Evolutionary conservation across 2,329 filamentous ascomycete species (phyloP).

Genomic region (Onygena corvina): DNA sequence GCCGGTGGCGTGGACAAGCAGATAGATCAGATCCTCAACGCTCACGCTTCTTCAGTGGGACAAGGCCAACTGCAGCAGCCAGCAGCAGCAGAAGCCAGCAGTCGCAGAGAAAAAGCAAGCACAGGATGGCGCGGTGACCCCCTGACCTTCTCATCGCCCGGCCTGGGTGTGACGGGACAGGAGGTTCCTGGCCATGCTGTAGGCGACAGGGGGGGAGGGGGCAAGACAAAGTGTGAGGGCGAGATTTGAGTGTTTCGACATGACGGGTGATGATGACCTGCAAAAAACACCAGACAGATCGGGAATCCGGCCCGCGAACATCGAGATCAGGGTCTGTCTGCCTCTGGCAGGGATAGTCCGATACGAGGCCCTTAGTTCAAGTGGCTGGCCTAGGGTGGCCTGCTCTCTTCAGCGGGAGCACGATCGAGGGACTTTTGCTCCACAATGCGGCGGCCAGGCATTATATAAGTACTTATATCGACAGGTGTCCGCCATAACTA

Average conservation of each 20-base stretch:
- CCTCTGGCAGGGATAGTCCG: slow-evolving; percentile 2
- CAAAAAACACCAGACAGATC: slow-evolving; percentile 1
- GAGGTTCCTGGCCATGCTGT: slow-evolving; percentile 6
- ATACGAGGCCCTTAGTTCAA: not conserved
- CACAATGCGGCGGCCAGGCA: no score
- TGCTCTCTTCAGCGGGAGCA: slow-evolving; percentile 5
- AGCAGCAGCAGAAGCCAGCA: no score
- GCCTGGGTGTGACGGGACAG: not conserved
- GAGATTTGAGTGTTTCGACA: no score
- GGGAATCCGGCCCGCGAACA: slow-evolving; percentile 7
- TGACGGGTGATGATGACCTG: not conserved
- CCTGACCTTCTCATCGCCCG: not conserved
- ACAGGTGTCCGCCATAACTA: no score
- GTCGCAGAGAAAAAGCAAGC: slow-evolving; percentile 3
- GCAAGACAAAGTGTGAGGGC: no score
- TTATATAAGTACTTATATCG: no score
- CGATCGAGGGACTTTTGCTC: not conserved
- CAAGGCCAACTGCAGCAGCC: slow-evolving; percentile 4
- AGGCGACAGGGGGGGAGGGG: not conserved
- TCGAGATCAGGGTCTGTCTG: slow-evolving; percentile 1
- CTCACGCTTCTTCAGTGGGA: slow-evolving; percentile 5
- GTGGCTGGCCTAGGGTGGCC: not conserved
- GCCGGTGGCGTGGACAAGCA: slow-evolving; percentile 2
- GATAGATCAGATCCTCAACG: slow-evolving; percentile 7
- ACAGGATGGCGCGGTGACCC: slow-evolving; percentile 3